Evolutionary conservation across 2,329 filamentous ascomycete species (phyloP).

Genomic region (Stagonosporopsis vannaccii): DNA sequence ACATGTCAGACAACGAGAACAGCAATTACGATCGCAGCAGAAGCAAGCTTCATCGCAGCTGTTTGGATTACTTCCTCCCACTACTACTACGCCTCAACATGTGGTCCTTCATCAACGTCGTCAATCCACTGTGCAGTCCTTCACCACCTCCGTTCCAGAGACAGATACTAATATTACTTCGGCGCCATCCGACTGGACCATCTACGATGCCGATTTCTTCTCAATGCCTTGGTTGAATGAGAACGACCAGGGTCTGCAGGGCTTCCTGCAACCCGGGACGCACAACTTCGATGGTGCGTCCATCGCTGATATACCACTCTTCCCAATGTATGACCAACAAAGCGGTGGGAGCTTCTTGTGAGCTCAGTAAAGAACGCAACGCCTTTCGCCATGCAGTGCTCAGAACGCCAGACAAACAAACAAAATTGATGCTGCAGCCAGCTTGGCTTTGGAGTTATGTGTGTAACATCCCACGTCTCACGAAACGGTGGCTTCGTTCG

Average conservation of each 20-base stretch:
- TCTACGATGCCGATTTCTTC: slow-evolving; percentile 44
- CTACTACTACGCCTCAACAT: slow-evolving; percentile 8
- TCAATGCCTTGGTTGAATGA: slow-evolving; percentile 41
- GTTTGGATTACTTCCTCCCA: slow-evolving; percentile 35
- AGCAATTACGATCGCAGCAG: slow-evolving; percentile 29
- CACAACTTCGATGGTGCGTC: slow-evolving; percentile 39
- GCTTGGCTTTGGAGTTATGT: background rate
- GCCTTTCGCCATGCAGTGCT: slow-evolving; percentile 5
- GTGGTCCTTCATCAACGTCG: slow-evolving; percentile 1
- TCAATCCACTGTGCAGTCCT: slow-evolving; percentile 7
- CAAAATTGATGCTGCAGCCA: background rate
- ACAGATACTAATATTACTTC: slow-evolving; percentile 15
- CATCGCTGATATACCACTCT: slow-evolving; percentile 42
- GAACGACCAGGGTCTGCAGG: slow-evolving; percentile 41
- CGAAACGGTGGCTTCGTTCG: slow-evolving; percentile 49
- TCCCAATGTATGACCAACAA: slow-evolving; percentile 42
- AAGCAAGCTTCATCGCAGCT: slow-evolving; percentile 41
- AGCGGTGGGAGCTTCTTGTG: slow-evolving; percentile 20
- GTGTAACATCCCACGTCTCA: background rate
- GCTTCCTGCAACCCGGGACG: slow-evolving; percentile 42
- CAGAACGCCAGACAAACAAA: background rate
- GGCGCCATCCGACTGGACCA: slow-evolving; percentile 37
- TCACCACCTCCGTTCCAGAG: slow-evolving; percentile 8
- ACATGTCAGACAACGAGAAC: slow-evolving; percentile 36
- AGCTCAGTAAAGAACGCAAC: background rate